phyloP scores from a whole-genome alignment of 345 rosid genomes.

The Hevea brasiliensis region DNA sequence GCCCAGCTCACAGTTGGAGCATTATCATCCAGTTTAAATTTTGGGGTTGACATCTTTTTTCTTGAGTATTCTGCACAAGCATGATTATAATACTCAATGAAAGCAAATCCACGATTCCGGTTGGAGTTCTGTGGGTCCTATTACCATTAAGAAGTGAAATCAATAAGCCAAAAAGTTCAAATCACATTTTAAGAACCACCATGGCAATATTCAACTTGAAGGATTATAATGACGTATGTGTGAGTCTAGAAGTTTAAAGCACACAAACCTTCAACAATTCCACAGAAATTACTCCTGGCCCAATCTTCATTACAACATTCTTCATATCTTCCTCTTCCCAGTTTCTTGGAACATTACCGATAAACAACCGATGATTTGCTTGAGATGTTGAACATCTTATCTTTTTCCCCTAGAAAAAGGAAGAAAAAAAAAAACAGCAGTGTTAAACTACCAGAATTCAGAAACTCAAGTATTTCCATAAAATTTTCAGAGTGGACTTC shows the following conservation, averaged over 20 bases:
- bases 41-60: slow-evolving; percentile 27
- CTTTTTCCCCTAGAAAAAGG: slow-evolving; percentile 20
- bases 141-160: slow-evolving; percentile 3
- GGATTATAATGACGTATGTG: background rate
- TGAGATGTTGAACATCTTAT: slow-evolving; percentile 28
- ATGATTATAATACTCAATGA: slow-evolving; percentile 38
- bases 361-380: slow-evolving; percentile 32
- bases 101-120: slow-evolving; percentile 35
- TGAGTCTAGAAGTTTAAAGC: background rate
- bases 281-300: slow-evolving; percentile 33
- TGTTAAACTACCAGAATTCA: slow-evolving; percentile 4
- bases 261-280: slow-evolving; percentile 32
- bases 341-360: slow-evolving; percentile 33
- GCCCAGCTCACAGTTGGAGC: slow-evolving; percentile 45
- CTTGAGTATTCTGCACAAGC: slow-evolving; percentile 38
- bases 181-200: background rate
- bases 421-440: too few species aligned
- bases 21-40: slow-evolving; percentile 39
- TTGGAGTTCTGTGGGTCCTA: slow-evolving; percentile 34
- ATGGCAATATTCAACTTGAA: background rate
- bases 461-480: slow-evolving; percentile 1
- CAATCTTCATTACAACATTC: slow-evolving; percentile 23
- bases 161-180: background rate
- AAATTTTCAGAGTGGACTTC: background rate
- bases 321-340: slow-evolving; percentile 36